Conservation (phyloP, 1,284 basidiomycete species). For the Malassezia sp. region DNA sequence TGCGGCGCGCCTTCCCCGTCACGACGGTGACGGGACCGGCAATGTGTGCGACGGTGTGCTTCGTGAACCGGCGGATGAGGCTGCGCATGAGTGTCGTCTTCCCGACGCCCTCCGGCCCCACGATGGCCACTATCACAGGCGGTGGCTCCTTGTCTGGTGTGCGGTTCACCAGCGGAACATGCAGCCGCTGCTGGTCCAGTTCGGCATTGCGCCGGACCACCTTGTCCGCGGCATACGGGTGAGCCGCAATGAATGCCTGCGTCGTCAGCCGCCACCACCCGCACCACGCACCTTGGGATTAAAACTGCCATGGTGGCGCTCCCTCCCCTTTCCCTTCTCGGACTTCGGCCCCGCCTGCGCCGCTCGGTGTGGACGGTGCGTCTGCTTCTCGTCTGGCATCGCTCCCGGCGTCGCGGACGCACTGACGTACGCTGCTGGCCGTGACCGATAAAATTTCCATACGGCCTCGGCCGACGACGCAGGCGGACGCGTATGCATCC, state of each 20-base stretch:
- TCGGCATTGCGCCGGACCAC: conserved; percentile 84
- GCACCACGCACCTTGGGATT: conserved; percentile 70
- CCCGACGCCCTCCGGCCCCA: conserved; percentile 88
- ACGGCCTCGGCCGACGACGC: conserved; percentile 10
- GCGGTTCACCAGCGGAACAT: conserved; percentile 88
- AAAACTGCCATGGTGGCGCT: conserved; percentile 52
- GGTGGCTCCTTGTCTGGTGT: conserved; percentile 76
- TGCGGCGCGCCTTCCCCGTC: conserved; percentile 70
- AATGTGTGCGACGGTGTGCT: conserved; percentile 79
- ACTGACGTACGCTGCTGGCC: conserved; percentile 4
- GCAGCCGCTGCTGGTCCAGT: conserved; percentile 81
- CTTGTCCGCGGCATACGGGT: conserved; percentile 52
- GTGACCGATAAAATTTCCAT: conserved; percentile 9
- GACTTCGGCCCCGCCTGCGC: conserved; percentile 38
- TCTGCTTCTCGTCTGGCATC: conserved; percentile 34
- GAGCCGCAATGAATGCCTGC: conserved; percentile 64
- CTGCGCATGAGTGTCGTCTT: conserved; percentile 90
- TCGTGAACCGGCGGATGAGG: conserved; percentile 82
- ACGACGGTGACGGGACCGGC: conserved; percentile 95
- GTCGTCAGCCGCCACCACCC: neutral
- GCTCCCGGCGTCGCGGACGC: conserved; percentile 8
- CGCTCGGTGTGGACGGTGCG: conserved; percentile 35
- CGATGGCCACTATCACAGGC: conserved; percentile 88
- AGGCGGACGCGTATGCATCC: neutral
- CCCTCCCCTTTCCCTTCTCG: conserved; percentile 23